Base-by-base conservation (phyloP, 2,329 filamentous ascomycete species). In the Paecilomyces dactylethromorphus region DNA sequence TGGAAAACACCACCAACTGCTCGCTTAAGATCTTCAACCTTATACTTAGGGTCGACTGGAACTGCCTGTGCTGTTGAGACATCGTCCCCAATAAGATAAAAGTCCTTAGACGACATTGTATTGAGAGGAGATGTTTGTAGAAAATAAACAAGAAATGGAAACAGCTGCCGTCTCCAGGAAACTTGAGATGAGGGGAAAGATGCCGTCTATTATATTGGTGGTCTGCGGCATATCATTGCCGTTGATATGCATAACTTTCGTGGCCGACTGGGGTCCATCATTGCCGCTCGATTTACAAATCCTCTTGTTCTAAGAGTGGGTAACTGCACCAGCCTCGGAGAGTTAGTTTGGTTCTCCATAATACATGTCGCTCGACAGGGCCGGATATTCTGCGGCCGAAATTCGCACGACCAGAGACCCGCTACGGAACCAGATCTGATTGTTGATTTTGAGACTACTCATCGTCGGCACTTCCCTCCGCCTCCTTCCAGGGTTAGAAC, bases 1-100 rank as follows among this genome's bases (percentile, higher is more conserved):
- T 72, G 74, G 66, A 81, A 84, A 0, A 79, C 69, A 8, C 76
- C 70, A 58, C 82, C 77, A 2, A 82, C 74, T 0, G 79, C 80
- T 50, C 74, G 68, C 62, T 85, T 81, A 79, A 86, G 84, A 0
- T 76, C 77, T 0, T 83, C 82, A 0, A 81, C 76, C 62, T 86
- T 85, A 13, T 39, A 39, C 11, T 39, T 39, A 15, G 33, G 33
- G 4, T 39, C 33, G 33, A 39, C 33, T 5, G 11, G 4, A 11
- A 39, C 33, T 39, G 33, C 11, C 33, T 3, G 11, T 15, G 33
- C 33, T 12, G 33, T 15, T 13, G 33, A 39, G 12, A 39, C 33
- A 13, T 39, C 33, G 11, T 39, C 33, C 10, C 33, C 33, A n/a
- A 39, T n/a, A 4, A 39, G 33, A 13, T 39, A 39, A 4, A 39